Base-by-base conservation (phyloP, 495 filamentous ascomycete genomes). In the Hypoxylon perforatum region DNA sequence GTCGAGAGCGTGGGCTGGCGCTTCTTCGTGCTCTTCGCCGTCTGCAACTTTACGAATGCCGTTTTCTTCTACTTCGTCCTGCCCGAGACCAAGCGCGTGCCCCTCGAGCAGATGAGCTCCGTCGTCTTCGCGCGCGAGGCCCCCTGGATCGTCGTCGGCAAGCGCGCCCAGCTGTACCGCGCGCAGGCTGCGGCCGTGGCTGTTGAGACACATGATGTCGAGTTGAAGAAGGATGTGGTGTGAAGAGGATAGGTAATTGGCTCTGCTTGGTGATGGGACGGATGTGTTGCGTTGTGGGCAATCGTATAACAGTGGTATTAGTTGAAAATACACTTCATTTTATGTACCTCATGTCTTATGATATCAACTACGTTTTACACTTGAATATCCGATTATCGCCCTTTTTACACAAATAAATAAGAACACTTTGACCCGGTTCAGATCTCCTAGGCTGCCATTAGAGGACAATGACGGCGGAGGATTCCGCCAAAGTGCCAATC, bases 101-200 rank as follows among this genome's bases (percentile, higher is more conserved):
- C 88, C 3, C 81, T 91, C 9, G 87, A 90, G 65, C 87, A 89
- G 72, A 91, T 91, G 88, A 88, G 89, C 65, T 36, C 65, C 23
- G 82, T 84, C 36, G 79, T 92, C 54, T 91, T 91, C 78, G 84
- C 84, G 15, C 51, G 15, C 1, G 83, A 90, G 74, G 87, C 89
- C 8, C 88, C 90, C 8, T 85, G 83, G 78, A 84, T 92, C 65
- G 85, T 91, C 3, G 82, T 85, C 1, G 80, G 81, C 12, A 42
- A 45, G 7, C 28, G 41, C 0, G 46, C 35, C 10, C 12, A 41
- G 39, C 8, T 14, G 6, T 62, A 53, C 22, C 51, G 64, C 19
- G 64, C 61, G 2, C 53, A 54, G 1, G 61, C 61, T n/a, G 54
- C 47, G 1, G 70, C 70, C 0, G 70, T 57, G 0, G 55, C 36